Conservation (phyloP, 305 asterid species). For the Fraxinus floribunda region DNA sequence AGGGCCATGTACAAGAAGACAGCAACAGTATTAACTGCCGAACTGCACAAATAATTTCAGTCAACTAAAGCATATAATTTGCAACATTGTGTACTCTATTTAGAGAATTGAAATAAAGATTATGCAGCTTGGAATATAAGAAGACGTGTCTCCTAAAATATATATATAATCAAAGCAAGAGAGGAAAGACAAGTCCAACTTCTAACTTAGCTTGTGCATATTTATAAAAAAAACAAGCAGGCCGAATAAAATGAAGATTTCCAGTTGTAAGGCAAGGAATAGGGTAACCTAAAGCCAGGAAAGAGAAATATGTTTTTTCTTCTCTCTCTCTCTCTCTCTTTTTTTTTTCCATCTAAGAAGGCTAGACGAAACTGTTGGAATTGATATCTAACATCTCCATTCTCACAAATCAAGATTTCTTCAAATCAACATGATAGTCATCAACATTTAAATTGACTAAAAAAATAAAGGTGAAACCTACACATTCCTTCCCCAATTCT, state of each 20-base stretch:
- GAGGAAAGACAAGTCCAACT: background rate
- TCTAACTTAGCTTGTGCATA: background rate
- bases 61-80: conserved; percentile 4
- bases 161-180: background rate
- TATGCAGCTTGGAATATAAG: background rate
- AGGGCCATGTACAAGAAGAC: conserved; percentile 5
- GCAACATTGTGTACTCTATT: conserved; percentile 1
- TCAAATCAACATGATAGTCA: conserved; percentile 8
- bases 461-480: conserved; percentile 42
- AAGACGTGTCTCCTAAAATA: background rate
- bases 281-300: background rate
- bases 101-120: background rate
- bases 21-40: conserved; percentile 7
- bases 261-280: background rate
- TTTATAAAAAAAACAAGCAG: background rate
- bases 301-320: background rate
- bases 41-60: background rate
- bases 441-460: background rate
- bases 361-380: background rate
- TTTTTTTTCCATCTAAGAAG: background rate
- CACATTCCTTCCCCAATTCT: conserved; percentile 98
- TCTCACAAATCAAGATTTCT: conserved; percentile 18
- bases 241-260: background rate
- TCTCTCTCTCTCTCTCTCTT: too few species aligned
- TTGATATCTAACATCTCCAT: conserved; percentile 14